A percentile compares a stretch with the other conserved stretches of the same genome.
Conservation (phyloP, 2,329 filamentous ascomycete genomes). For the Hypoxylon sp. region DNA sequence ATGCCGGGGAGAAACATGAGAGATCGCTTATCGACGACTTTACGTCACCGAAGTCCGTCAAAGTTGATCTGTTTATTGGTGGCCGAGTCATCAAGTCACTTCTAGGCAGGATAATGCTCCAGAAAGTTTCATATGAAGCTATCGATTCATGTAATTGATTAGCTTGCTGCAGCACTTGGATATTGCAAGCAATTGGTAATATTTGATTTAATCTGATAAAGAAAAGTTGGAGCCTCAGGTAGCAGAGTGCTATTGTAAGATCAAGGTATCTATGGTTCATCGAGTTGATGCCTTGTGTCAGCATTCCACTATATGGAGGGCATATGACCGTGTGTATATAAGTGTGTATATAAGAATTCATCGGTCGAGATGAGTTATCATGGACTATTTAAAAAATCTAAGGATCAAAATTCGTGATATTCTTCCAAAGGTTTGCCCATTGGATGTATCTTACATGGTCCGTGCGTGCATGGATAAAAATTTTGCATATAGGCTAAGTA, state of each 20-base stretch:
- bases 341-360: neutral
- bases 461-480: neutral
- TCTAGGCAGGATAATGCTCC: neutral
- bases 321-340: neutral
- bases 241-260: neutral
- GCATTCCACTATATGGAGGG: neutral
- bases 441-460: neutral
- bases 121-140: constrained; percentile 1
- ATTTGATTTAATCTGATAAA: too few species aligned
- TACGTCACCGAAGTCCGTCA: constrained; percentile 15
- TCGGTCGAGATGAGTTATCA: neutral
- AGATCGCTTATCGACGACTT: neutral
- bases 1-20: neutral
- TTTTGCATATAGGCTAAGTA: neutral
- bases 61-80: neutral
- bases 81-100: neutral
- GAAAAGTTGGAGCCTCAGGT: neutral
- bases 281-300: neutral
- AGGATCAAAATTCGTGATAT: neutral
- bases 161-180: neutral
- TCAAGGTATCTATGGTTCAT: neutral
- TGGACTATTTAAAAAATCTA: neutral
- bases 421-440: neutral
- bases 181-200: neutral
- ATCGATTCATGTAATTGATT: neutral